Conservation (phyloP, 2,329 filamentous ascomycete genomes). For the Cercospora sp. region DNA sequence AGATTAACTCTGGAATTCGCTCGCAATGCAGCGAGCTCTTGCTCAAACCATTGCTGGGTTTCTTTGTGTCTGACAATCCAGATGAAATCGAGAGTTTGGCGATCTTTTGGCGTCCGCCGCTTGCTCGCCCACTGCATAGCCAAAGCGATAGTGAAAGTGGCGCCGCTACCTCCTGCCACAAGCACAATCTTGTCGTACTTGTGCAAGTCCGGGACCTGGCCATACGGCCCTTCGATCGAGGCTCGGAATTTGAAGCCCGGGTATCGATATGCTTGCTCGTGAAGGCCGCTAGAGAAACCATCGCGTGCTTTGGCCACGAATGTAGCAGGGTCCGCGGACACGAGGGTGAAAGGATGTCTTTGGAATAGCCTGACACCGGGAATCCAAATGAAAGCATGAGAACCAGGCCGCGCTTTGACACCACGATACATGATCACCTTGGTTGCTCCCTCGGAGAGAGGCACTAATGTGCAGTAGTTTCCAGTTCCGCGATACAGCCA, state of each 20-base stretch:
- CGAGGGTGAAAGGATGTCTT: slow-evolving; percentile 31
- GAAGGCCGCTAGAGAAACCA: slow-evolving; percentile 28
- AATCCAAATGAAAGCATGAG: slow-evolving; percentile 31
- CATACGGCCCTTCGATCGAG: slow-evolving; percentile 36
- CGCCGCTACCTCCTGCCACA: slow-evolving; percentile 61
- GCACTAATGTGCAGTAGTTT: slow-evolving; percentile 26
- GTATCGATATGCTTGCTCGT: slow-evolving; percentile 22
- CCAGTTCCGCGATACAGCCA: slow-evolving; percentile 24
- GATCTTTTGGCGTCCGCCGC: slow-evolving; percentile 42
- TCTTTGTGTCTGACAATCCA: slow-evolving; percentile 26
- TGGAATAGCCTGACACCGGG: slow-evolving; percentile 24
- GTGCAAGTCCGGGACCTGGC: slow-evolving; percentile 41
- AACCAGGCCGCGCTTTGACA: slow-evolving; percentile 24
- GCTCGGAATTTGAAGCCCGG: slow-evolving; percentile 21
- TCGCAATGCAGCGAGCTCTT: slow-evolving; percentile 50
- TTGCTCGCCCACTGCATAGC: slow-evolving; percentile 49
- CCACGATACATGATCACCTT: slow-evolving; percentile 23
- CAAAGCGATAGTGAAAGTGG: slow-evolving; percentile 58
- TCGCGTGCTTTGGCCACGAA: slow-evolving; percentile 29
- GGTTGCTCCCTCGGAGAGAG: slow-evolving; percentile 26
- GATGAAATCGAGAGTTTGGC: slow-evolving; percentile 50
- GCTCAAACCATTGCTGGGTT: slow-evolving; percentile 53
- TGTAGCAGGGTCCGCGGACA: slow-evolving; percentile 18
- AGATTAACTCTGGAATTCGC: slow-evolving; percentile 50
- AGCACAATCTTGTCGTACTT: slow-evolving; percentile 62